Conservation (phyloP, 306 rosid genomes). For the Trifolium subterraneum region DNA sequence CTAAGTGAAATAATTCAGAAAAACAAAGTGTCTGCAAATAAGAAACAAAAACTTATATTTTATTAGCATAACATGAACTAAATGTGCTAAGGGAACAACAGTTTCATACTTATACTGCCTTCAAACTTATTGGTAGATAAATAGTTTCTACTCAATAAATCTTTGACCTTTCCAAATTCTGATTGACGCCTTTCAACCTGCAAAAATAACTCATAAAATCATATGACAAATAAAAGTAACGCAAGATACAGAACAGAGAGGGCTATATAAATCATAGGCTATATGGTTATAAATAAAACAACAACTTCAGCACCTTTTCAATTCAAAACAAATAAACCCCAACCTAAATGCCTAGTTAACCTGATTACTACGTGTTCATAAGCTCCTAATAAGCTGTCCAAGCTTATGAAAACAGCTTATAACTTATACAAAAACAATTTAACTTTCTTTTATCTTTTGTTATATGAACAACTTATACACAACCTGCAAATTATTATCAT, state of each 20-base stretch:
- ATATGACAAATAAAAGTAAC: not conserved
- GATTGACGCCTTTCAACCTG: constrained; percentile 72
- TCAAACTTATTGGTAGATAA: constrained; percentile 49
- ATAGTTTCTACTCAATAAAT: constrained; percentile 52
- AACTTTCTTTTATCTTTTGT: too few relatives aligned
- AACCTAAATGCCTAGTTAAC: not conserved
- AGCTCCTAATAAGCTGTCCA: not conserved
- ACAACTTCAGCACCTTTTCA: not conserved
- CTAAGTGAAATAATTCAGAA: constrained; percentile 17
- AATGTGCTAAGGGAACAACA: constrained; percentile 10
- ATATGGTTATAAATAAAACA: not conserved
- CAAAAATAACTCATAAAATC: constrained; percentile 36
- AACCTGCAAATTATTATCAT: not conserved
- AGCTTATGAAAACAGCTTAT: not conserved
- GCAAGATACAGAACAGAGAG: constrained; percentile 1
- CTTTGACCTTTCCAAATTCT: constrained; percentile 50
- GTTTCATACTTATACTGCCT: constrained; percentile 55
- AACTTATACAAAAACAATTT: not conserved
- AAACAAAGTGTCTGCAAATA: not conserved
- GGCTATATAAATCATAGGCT: not conserved
- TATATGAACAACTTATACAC: not conserved
- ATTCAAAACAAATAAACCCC: not conserved
- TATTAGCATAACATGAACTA: constrained; percentile 12
- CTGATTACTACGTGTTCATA: not conserved
- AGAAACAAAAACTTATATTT: not conserved